Evolutionary conservation across 179 eudicot species (phyloP).

Genomic region (Patellifolia procumbens): DNA sequence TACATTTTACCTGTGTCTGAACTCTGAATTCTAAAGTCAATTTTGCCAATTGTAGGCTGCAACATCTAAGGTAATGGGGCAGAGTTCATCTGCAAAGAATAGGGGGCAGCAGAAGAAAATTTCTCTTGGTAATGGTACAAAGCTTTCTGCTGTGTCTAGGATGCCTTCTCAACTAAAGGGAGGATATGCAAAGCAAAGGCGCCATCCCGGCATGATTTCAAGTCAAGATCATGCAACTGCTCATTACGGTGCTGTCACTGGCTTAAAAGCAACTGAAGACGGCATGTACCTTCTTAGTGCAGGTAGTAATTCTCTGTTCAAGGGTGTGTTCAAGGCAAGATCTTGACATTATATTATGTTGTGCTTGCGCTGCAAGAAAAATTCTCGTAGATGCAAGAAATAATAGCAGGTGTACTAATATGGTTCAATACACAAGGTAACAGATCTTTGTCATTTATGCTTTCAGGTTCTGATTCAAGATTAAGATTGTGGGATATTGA

Average conservation of each 20-base stretch:
- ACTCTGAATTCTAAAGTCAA: background rate
- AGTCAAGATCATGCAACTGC: slow-evolving; percentile 88
- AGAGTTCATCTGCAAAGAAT: slow-evolving; percentile 46
- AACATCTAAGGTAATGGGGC: slow-evolving; percentile 46
- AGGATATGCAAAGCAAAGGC: slow-evolving; percentile 61
- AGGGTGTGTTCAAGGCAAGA: background rate
- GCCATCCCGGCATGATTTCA: slow-evolving; percentile 88
- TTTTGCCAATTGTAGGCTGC: slow-evolving; percentile 38
- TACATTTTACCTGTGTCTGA: background rate
- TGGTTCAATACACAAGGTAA: too few species aligned
- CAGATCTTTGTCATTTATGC: background rate
- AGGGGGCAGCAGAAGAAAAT: slow-evolving; percentile 53
- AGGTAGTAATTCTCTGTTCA: slow-evolving; percentile 52
- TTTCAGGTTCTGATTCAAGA: slow-evolving; percentile 96
- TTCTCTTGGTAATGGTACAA: slow-evolving; percentile 47
- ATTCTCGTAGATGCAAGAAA: background rate
- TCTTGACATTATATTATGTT: background rate
- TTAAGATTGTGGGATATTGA: slow-evolving; percentile 91
- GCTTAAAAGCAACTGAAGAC: slow-evolving; percentile 79
- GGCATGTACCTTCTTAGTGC: slow-evolving; percentile 95
- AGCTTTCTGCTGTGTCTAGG: slow-evolving; percentile 40
- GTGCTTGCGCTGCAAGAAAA: slow-evolving; percentile 1
- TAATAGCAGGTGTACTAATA: too few species aligned
- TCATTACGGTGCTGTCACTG: slow-evolving; percentile 92
- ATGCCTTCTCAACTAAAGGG: slow-evolving; percentile 46